Conservation (phyloP, 2,329 filamentous ascomycete genomes). For the Aspergillus versicolor region DNA sequence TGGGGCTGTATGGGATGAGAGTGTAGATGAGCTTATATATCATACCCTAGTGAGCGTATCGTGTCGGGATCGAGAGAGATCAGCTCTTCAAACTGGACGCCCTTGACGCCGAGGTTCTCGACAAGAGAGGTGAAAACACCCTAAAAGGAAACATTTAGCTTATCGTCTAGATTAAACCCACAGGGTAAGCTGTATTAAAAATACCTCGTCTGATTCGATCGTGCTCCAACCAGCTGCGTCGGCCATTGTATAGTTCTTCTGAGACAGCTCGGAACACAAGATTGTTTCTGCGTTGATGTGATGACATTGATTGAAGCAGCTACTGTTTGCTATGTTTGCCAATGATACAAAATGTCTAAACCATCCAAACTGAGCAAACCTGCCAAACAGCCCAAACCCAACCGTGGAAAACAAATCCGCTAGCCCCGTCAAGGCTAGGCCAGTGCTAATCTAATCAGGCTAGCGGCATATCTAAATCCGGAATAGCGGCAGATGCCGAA, state of each 20-base stretch:
- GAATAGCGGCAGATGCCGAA: slow-evolving; percentile 7
- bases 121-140: slow-evolving; percentile 97
- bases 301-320: not conserved
- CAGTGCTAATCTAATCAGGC: not conserved
- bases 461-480: not conserved
- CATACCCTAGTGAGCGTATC: slow-evolving; percentile 45
- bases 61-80: slow-evolving; percentile 77
- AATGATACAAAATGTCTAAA: not conserved
- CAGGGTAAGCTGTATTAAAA: not conserved
- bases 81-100: slow-evolving; percentile 96
- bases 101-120: slow-evolving; percentile 84
- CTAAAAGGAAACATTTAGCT: slow-evolving; percentile 44
- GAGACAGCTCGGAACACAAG: not conserved
- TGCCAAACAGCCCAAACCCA: not conserved
- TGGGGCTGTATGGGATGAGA: not conserved
- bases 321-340: not conserved
- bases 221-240: slow-evolving; percentile 79
- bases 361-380: not conserved
- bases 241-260: slow-evolving; percentile 50
- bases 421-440: too few species aligned
- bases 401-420: not conserved
- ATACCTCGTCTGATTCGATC: slow-evolving; percentile 93
- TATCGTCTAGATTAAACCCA: not conserved
- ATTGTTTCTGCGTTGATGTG: not conserved
- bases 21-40: not conserved